Conservation (phyloP, 2,329 filamentous ascomycete species). For the Hymenoscyphus fructigenus region DNA sequence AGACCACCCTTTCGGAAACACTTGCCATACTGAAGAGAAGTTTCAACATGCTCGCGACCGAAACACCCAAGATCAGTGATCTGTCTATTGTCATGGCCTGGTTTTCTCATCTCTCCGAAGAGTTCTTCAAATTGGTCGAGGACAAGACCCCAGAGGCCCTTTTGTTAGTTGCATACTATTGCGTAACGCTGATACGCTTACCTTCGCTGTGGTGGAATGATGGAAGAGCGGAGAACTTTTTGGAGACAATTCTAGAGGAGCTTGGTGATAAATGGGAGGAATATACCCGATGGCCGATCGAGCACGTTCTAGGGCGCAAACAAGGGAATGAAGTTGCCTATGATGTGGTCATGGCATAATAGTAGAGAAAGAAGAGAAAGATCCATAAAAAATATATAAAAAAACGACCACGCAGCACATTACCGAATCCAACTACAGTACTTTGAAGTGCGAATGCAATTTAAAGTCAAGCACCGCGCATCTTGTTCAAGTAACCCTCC, state of each 20-base stretch:
- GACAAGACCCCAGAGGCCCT: constrained; percentile 39
- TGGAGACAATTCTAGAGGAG: constrained; percentile 37
- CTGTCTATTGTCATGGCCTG: constrained; percentile 37
- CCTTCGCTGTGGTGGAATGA: constrained; percentile 44
- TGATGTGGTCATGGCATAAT: background rate
- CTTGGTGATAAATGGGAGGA: constrained; percentile 27
- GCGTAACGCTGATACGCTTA: constrained; percentile 40
- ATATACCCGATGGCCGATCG: constrained; percentile 30
- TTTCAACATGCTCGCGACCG: constrained; percentile 24
- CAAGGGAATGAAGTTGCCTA: background rate
- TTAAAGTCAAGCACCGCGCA: too few relatives aligned
- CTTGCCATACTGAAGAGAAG: constrained; percentile 19
- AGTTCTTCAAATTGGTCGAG: constrained; percentile 36
- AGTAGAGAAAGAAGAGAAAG: background rate
- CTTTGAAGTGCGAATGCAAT: background rate
- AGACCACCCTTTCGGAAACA: constrained; percentile 17
- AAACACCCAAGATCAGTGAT: constrained; percentile 26
- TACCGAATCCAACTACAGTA: background rate
- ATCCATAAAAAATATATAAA: background rate
- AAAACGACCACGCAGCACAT: background rate
- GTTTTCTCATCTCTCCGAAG: constrained; percentile 39
- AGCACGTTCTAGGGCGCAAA: constrained; percentile 16
- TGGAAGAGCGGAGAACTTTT: constrained; percentile 42
- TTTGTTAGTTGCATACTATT: constrained; percentile 40
- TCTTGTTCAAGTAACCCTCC: too few relatives aligned